A percentile compares a stretch with the other conserved stretches of the same genome.
Conservation (phyloP, 495 filamentous ascomycete genomes). For the Daldinia loculata region DNA sequence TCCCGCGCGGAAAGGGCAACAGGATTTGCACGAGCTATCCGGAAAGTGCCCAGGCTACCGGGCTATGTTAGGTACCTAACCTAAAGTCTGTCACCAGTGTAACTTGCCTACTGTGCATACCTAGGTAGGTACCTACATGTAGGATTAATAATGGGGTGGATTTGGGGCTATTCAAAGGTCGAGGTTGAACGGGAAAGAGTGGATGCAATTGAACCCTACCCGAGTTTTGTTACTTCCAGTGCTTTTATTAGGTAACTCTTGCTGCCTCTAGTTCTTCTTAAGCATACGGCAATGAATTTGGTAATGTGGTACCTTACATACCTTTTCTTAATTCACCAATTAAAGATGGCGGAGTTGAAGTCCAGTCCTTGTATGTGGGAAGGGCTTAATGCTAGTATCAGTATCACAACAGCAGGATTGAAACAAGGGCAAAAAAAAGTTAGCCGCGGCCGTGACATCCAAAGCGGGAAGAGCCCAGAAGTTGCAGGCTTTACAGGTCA, state of each 20-base stretch:
- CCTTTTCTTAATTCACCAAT: background rate
- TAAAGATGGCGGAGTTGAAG: background rate
- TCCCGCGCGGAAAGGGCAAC: conserved; percentile 33
- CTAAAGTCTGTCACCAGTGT: background rate
- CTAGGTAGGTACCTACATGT: too few relatives aligned
- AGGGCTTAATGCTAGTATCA: conserved; percentile 4
- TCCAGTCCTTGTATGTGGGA: conserved; percentile 2
- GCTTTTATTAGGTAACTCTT: background rate
- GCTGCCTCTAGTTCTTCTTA: background rate
- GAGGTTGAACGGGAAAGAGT: conserved; percentile 21
- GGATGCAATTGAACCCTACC: conserved; percentile 15
- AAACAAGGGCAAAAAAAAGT: background rate
- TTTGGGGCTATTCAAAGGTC: conserved; percentile 17
- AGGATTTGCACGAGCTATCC: conserved; percentile 8
- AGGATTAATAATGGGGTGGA: conserved; percentile 7
- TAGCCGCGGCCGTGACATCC: conserved; percentile 16
- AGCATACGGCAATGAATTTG: background rate
- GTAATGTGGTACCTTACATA: conserved; percentile 21
- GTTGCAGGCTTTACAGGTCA: conserved; percentile 24
- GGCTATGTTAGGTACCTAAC: background rate
- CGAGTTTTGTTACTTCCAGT: conserved; percentile 1
- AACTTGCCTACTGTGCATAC: conserved; percentile 3
- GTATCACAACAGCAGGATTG: conserved; percentile 13
- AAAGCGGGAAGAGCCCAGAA: conserved; percentile 15
- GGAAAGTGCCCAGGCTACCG: background rate